A percentile compares a stretch with the other conserved stretches of the same genome.
Conservation (phyloP, 768 basidiomycete species). For the Kwoniella mangroviensis region DNA sequence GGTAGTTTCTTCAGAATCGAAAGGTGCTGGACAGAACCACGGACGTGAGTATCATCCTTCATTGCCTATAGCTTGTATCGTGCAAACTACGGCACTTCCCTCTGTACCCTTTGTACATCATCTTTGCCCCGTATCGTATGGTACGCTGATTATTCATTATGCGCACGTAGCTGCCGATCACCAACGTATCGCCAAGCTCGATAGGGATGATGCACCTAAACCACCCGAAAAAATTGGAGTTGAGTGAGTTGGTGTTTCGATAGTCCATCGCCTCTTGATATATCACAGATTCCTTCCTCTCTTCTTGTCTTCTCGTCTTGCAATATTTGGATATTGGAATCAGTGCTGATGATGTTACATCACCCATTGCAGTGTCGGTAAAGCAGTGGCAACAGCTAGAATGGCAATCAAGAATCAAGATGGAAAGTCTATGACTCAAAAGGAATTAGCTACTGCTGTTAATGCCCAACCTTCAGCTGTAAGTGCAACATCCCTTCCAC, state of each 20-base stretch:
- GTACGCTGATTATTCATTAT: slow-evolving; percentile 6
- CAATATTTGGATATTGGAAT: not conserved
- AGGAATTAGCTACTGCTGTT: slow-evolving; percentile 87
- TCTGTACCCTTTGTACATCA: not conserved
- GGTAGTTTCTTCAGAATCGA: slow-evolving; percentile 34
- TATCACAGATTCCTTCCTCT: not conserved
- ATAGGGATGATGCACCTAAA: slow-evolving; percentile 92
- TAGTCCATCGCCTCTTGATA: slow-evolving; percentile 22
- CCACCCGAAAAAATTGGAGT: slow-evolving; percentile 76
- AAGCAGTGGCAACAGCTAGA: slow-evolving; percentile 84
- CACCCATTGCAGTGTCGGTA: slow-evolving; percentile 40
- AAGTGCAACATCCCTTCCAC: slow-evolving; percentile 19
- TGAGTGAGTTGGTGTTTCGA: slow-evolving; percentile 55
- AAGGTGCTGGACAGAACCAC: slow-evolving; percentile 45
- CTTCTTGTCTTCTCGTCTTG: not conserved
- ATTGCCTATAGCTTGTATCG: not conserved
- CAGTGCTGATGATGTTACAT: not conserved
- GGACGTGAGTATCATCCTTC: slow-evolving; percentile 42
- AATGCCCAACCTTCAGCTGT: slow-evolving; percentile 77
- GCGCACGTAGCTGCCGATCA: slow-evolving; percentile 76
- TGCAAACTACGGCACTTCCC: not conserved
- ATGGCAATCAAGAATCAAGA: slow-evolving; percentile 66
- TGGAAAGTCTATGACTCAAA: slow-evolving; percentile 71
- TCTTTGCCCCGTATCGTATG: not conserved
- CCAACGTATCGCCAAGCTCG: slow-evolving; percentile 89